Evolutionary conservation across 1,139 yeast genomes (phyloP).

Genomic region (Magnusiomyces ingens): DNA sequence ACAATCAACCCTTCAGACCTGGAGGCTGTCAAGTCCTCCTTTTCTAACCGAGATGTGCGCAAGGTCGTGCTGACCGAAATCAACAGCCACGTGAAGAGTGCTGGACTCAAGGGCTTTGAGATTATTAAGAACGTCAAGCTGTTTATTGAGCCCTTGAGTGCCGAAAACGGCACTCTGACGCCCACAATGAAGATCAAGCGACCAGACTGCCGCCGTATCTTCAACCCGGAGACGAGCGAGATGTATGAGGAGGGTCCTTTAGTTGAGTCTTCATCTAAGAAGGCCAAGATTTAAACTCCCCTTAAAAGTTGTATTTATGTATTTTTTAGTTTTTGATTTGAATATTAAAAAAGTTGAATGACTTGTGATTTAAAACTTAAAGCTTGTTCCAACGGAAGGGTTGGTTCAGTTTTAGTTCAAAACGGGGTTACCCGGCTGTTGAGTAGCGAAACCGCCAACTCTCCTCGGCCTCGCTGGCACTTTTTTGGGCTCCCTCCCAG

Average conservation of each 20-base stretch:
- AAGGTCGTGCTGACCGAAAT: conserved; percentile 28
- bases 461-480: not conserved
- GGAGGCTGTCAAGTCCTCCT: conserved; percentile 9
- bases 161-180: conserved; percentile 57
- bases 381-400: no score
- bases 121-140: conserved; percentile 53
- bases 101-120: conserved; percentile 46
- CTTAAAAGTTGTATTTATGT: not conserved
- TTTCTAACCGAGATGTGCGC: conserved; percentile 22
- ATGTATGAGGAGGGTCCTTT: conserved; percentile 53
- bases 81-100: conserved; percentile 28
- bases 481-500: no score
- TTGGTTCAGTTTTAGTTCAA: no score
- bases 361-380: not conserved
- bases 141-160: conserved; percentile 58
- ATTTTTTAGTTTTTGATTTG: no score
- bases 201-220: conserved; percentile 48
- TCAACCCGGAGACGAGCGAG: conserved; percentile 39
- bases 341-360: not conserved
- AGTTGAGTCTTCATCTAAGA: not conserved
- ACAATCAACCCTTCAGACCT: conserved; percentile 22
- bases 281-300: no score
- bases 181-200: conserved; percentile 72
- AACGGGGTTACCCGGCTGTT: no score
- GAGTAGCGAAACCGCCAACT: not conserved